Conservation (phyloP, 2,329 filamentous ascomycete species). For the Calonectria pseudoreteaudii region DNA sequence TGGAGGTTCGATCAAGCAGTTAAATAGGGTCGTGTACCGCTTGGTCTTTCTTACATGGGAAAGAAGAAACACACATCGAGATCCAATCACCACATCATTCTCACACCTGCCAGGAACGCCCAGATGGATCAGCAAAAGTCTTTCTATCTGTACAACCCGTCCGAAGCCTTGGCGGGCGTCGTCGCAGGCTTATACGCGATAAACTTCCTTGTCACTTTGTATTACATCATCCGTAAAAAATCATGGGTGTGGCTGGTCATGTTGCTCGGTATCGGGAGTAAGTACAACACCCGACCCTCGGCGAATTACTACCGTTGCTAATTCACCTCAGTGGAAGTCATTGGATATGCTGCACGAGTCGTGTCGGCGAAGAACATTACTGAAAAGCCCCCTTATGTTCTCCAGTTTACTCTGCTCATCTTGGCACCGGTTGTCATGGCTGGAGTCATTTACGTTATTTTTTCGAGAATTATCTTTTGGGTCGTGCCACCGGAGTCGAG, state of each 20-base stretch:
- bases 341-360: slow-evolving; percentile 32
- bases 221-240: slow-evolving; percentile 31
- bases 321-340: slow-evolving; percentile 28
- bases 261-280: slow-evolving; percentile 32
- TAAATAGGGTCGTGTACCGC: background rate
- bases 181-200: slow-evolving; percentile 33
- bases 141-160: slow-evolving; percentile 35
- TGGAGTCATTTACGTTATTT: slow-evolving; percentile 41
- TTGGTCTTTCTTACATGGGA: background rate
- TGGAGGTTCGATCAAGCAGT: background rate
- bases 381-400: slow-evolving; percentile 29
- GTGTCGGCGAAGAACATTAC: slow-evolving; percentile 29
- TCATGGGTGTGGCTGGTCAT: slow-evolving; percentile 38
- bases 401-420: slow-evolving; percentile 39
- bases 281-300: background rate
- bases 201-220: slow-evolving; percentile 29
- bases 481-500: slow-evolving; percentile 35
- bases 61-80: no score
- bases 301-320: background rate
- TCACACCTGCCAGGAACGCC: background rate
- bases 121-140: slow-evolving; percentile 27
- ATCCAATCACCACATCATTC: background rate
- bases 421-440: slow-evolving; percentile 40
- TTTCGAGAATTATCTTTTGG: slow-evolving; percentile 38
- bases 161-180: slow-evolving; percentile 29